Evolutionary conservation across 1,284 basidiomycete genomes (phyloP).

Genomic region (Trichosporon sp.): DNA sequence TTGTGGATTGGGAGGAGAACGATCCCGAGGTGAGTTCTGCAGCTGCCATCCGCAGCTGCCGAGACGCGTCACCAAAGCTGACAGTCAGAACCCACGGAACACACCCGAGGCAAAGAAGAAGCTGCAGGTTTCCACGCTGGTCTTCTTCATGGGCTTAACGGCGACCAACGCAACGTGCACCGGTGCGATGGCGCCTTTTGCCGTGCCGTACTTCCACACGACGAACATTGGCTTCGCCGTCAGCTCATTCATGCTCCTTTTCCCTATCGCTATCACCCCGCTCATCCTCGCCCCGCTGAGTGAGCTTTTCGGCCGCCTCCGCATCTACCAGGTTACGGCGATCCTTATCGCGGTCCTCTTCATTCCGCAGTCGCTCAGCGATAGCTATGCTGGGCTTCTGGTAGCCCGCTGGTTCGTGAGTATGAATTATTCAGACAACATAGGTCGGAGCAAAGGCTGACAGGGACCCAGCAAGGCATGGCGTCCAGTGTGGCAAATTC

Average conservation of each 20-base stretch:
- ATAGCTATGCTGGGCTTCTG: conserved; percentile 36
- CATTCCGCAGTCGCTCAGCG: conserved; percentile 40
- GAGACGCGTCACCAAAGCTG: too few relatives aligned
- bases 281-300: conserved; percentile 41
- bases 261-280: conserved; percentile 37
- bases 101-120: conserved; percentile 29
- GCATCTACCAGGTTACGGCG: conserved; percentile 39
- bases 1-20: conserved; percentile 34
- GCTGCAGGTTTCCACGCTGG: conserved; percentile 20
- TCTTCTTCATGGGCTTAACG: conserved; percentile 28
- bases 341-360: conserved; percentile 37
- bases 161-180: conserved; percentile 28
- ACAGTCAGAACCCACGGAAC: conserved; percentile 39
- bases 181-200: conserved; percentile 28
- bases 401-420: conserved; percentile 41
- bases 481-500: conserved; percentile 34
- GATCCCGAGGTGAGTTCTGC: conserved; percentile 35
- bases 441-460: too few relatives aligned
- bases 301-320: conserved; percentile 39
- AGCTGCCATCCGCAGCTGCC: too few relatives aligned
- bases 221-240: conserved; percentile 25
- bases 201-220: conserved; percentile 28
- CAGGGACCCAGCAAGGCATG: too few relatives aligned
- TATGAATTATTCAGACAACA: too few relatives aligned
- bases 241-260: conserved; percentile 26